Conservation (phyloP, 1,284 basidiomycete species). For the Cutaneotrichosporon mucoides region DNA sequence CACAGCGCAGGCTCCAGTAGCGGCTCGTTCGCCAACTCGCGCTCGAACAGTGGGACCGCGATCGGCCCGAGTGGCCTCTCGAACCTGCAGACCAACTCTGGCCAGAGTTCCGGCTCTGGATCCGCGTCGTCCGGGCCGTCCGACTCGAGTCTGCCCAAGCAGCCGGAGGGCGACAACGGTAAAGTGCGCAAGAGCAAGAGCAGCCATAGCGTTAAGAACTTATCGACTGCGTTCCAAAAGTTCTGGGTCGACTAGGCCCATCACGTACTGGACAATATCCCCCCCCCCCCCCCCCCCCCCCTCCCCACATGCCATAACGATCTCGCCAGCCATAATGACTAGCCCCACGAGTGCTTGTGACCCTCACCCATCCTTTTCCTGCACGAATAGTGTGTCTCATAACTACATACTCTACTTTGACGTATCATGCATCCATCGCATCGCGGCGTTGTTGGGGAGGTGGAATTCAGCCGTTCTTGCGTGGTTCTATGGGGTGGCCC, state of each 20-base stretch:
- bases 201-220: slow-evolving; percentile 35
- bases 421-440: slow-evolving; percentile 3
- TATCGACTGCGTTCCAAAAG: slow-evolving; percentile 36
- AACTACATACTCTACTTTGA: not conserved
- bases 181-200: slow-evolving; percentile 31
- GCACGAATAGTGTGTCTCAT: not conserved
- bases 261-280: too few relatives aligned
- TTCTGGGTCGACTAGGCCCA: slow-evolving; percentile 42
- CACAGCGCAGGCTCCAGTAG: slow-evolving; percentile 15
- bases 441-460: not conserved
- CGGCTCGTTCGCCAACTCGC: slow-evolving; percentile 13
- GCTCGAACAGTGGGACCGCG: slow-evolving; percentile 16
- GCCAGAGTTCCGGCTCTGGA: slow-evolving; percentile 15
- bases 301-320: too few relatives aligned
- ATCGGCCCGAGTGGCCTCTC: slow-evolving; percentile 10
- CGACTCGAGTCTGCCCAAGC: slow-evolving; percentile 4
- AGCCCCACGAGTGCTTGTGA: not conserved
- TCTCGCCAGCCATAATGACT: too few relatives aligned
- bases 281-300: too few relatives aligned
- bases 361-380: not conserved
- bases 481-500: too few relatives aligned
- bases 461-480: too few relatives aligned
- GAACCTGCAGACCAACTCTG: slow-evolving; percentile 1
- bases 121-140: slow-evolving; percentile 6
- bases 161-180: slow-evolving; percentile 1